phyloP scores from a whole-genome alignment of 371 early-diverging fungal species.

The Mortierella sp. region DNA sequence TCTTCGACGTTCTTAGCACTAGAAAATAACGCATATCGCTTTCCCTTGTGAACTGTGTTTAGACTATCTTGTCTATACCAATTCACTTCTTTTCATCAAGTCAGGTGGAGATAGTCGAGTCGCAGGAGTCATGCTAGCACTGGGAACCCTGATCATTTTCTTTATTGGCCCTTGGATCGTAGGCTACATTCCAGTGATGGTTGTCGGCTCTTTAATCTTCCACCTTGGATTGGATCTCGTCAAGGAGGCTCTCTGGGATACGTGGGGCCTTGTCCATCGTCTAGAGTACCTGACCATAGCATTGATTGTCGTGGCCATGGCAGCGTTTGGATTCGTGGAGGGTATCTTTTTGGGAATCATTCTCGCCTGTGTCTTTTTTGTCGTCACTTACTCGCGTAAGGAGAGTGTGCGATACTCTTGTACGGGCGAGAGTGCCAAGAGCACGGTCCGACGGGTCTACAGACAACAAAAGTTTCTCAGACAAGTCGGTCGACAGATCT shows the following conservation, averaged over 20 bases:
- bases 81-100: constrained; percentile 91
- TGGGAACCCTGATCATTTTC: constrained; percentile 81
- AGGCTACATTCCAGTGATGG: constrained; percentile 92
- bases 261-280: constrained; percentile 81
- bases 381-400: constrained; percentile 84
- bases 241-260: constrained; percentile 90
- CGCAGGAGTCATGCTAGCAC: constrained; percentile 86
- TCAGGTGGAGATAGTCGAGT: constrained; percentile 90
- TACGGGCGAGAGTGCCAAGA: constrained; percentile 83
- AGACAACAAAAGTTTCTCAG: constrained; percentile 89
- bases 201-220: constrained; percentile 94
- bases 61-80: constrained; percentile 91
- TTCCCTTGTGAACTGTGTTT: constrained; percentile 2
- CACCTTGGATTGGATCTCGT: constrained; percentile 94
- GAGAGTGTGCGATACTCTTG: constrained; percentile 83
- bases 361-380: constrained; percentile 94
- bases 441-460: constrained; percentile 90
- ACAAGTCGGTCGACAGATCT: constrained; percentile 86
- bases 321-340: constrained; percentile 91
- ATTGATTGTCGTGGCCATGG: constrained; percentile 88
- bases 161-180: constrained; percentile 87
- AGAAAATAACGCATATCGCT: no score
- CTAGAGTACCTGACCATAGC: constrained; percentile 92
- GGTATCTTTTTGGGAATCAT: constrained; percentile 94
- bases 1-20: no score